phyloP scores from a whole-genome alignment of 768 basidiomycete genomes.

The Xanthoconium purpureum region DNA sequence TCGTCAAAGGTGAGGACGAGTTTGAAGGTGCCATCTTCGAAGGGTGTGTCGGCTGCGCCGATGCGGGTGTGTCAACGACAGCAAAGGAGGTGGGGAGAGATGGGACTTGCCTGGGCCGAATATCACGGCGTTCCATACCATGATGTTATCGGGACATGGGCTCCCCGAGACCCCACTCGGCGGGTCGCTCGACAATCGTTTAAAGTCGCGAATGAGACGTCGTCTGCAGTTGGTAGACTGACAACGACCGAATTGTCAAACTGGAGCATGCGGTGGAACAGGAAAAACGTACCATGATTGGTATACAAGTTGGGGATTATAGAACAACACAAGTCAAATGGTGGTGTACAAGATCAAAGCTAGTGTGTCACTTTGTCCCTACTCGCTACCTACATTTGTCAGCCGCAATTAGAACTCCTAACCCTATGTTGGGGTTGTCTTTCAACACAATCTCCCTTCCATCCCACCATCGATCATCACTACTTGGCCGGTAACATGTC shows the following conservation, averaged over 20 bases:
- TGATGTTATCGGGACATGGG: conserved; percentile 97
- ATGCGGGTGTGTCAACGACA: neutral
- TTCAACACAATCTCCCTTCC: conserved; percentile 59
- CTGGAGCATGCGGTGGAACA: neutral
- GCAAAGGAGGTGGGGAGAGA: neutral
- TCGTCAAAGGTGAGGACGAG: conserved; percentile 95
- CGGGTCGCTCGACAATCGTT: conserved; percentile 89
- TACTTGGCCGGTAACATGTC: conserved; percentile 68
- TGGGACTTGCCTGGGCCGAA: conserved; percentile 85
- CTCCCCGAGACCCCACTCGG: conserved; percentile 96
- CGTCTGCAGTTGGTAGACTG: conserved; percentile 93
- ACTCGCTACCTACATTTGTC: conserved; percentile 13
- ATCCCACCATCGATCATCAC: conserved; percentile 75
- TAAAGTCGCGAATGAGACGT: conserved; percentile 97
- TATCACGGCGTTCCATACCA: conserved; percentile 99
- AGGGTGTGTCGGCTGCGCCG: conserved; percentile 86
- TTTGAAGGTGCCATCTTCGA: conserved; percentile 99
- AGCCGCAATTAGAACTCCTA: conserved; percentile 16
- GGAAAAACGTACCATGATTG: conserved; percentile 19
- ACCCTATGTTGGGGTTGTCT: conserved; percentile 28
- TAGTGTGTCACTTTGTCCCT: neutral
- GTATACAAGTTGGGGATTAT: neutral
- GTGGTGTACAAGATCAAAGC: conserved; percentile 8
- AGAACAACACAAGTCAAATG: neutral
- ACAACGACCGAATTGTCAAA: neutral